Evolutionary conservation across 2,329 filamentous ascomycete species (phyloP).

Genomic region (Rhexocercosporidium sp.): DNA sequence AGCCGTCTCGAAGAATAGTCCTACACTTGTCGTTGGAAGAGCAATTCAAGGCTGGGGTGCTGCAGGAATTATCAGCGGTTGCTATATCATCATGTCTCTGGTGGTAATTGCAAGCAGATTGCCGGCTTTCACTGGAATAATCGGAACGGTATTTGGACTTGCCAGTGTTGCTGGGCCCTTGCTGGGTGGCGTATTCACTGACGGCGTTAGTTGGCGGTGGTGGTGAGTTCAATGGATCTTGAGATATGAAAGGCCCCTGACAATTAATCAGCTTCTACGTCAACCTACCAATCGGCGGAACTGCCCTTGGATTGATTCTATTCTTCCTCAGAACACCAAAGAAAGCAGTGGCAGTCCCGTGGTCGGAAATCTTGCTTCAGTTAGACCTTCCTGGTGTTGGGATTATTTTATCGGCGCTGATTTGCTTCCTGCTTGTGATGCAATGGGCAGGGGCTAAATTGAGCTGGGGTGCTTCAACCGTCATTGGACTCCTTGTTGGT

Average conservation of each 20-base stretch:
- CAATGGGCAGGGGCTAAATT: conserved; percentile 53
- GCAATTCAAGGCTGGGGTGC: conserved; percentile 39
- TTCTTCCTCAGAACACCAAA: conserved; percentile 32
- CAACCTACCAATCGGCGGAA: conserved; percentile 47
- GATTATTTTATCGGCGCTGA: conserved; percentile 50
- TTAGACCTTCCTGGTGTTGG: conserved; percentile 53
- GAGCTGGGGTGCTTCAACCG: conserved; percentile 47
- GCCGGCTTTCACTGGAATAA: conserved; percentile 28
- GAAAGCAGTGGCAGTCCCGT: conserved; percentile 35
- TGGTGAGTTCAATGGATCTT: background rate
- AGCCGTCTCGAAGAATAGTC: conserved; percentile 36
- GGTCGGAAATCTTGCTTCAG: conserved; percentile 51
- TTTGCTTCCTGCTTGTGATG: conserved; percentile 52
- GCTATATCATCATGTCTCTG: conserved; percentile 29
- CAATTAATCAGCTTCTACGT: conserved; percentile 35
- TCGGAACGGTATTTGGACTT: conserved; percentile 35
- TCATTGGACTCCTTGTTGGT: conserved; percentile 51
- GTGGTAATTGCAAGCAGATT: conserved; percentile 32
- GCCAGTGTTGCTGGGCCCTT: conserved; percentile 37
- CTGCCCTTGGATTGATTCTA: conserved; percentile 45
- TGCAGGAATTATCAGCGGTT: conserved; percentile 42
- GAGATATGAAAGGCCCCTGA: background rate
- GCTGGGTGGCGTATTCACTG: conserved; percentile 42
- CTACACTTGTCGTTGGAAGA: conserved; percentile 40
- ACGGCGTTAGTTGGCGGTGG: conserved; percentile 37